Conservation (phyloP, 2,329 filamentous ascomycete genomes). For the Tolypocladium endophyticum region DNA sequence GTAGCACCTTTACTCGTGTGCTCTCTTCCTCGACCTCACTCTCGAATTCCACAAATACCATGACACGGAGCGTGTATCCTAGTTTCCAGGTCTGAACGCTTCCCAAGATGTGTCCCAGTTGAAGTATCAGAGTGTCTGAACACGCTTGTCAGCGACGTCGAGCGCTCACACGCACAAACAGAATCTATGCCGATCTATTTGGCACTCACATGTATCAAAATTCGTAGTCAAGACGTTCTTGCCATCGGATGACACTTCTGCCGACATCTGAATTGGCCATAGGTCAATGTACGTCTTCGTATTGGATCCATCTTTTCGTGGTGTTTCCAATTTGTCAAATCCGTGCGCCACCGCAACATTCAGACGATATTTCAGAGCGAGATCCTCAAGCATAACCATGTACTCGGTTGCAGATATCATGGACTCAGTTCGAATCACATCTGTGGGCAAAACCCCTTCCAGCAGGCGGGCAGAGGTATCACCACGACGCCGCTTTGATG, state of each 20-base stretch:
- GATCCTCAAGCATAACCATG: constrained; percentile 72
- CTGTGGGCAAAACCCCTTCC: constrained; percentile 54
- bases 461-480: constrained; percentile 46
- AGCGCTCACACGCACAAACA: background rate
- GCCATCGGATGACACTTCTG: constrained; percentile 59
- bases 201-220: constrained; percentile 69
- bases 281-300: constrained; percentile 74
- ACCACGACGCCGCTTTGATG: constrained; percentile 29
- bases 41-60: constrained; percentile 85
- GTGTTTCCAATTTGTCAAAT: constrained; percentile 67
- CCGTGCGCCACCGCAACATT: constrained; percentile 80
- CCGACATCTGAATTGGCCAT: constrained; percentile 92
- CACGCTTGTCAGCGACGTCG: background rate
- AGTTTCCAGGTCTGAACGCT: constrained; percentile 75
- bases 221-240: constrained; percentile 71
- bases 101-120: constrained; percentile 73
- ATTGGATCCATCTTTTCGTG: constrained; percentile 44
- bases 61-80: constrained; percentile 61
- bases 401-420: constrained; percentile 65
- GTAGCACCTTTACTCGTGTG: constrained; percentile 57
- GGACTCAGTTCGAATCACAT: constrained; percentile 55
- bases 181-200: background rate
- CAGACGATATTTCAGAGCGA: constrained; percentile 65
- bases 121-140: constrained; percentile 65
- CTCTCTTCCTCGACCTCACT: constrained; percentile 72